A percentile compares a stretch with the other conserved stretches of the same genome.
Conservation (phyloP, 345 rosid genomes). For the Eucalyptus melliodora region DNA sequence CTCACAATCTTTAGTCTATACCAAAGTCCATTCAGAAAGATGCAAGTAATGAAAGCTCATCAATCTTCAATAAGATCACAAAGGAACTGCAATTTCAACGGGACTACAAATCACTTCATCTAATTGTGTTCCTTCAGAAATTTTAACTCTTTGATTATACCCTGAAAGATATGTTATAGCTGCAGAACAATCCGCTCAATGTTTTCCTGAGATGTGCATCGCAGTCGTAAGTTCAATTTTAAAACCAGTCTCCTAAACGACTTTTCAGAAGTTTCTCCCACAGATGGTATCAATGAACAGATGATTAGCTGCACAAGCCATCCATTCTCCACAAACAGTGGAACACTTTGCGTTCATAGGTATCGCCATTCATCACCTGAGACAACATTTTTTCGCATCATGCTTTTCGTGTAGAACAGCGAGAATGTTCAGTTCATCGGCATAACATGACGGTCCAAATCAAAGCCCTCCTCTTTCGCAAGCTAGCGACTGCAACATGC, state of each 20-base stretch:
- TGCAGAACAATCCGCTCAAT: neutral
- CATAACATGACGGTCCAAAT: neutral
- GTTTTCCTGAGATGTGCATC: neutral
- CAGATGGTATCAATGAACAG: neutral
- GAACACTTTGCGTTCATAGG: neutral
- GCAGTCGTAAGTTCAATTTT: neutral
- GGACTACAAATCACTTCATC: neutral
- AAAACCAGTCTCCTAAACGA: neutral
- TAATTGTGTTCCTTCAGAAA: neutral
- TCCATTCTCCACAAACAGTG: neutral
- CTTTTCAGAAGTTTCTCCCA: neutral
- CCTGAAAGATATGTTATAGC: neutral
- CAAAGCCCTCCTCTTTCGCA: neutral
- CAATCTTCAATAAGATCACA: neutral
- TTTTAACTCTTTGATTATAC: neutral
- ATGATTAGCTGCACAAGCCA: neutral
- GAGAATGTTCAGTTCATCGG: neutral
- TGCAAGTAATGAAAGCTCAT: neutral
- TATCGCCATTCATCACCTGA: neutral
- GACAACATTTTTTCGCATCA: neutral
- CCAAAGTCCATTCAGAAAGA: neutral
- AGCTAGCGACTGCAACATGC: neutral
- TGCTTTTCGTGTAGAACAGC: neutral
- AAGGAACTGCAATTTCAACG: neutral
- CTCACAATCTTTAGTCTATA: neutral